phyloP scores from a whole-genome alignment of 352 stramenopile species.

The Phytophthora cryptogea region DNA sequence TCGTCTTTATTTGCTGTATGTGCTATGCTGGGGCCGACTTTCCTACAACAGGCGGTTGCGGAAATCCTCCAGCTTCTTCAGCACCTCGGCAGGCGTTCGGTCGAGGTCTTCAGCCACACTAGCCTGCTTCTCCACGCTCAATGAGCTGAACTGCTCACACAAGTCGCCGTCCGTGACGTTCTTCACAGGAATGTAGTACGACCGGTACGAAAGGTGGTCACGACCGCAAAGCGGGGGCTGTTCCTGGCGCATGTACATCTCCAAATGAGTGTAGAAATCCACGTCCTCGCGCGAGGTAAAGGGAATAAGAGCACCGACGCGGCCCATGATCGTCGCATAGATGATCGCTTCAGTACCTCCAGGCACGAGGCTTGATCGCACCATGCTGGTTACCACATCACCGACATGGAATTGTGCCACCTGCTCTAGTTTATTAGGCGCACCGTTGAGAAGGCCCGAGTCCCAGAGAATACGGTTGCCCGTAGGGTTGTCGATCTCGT shows the following conservation, averaged over 20 bases:
- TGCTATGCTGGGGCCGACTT: background rate
- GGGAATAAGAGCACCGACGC: slow-evolving; percentile 96
- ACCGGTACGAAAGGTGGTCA: slow-evolving; percentile 97
- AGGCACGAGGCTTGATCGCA: slow-evolving; percentile 94
- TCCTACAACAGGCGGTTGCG: slow-evolving; percentile 95
- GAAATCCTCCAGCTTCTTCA: slow-evolving; percentile 99
- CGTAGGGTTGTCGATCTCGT: slow-evolving; percentile 95
- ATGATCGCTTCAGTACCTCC: slow-evolving; percentile 97
- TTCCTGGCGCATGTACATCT: slow-evolving; percentile 95
- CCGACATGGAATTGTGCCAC: slow-evolving; percentile 97
- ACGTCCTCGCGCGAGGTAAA: slow-evolving; percentile 97
- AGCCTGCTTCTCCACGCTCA: slow-evolving; percentile 95
- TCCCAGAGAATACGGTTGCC: slow-evolving; percentile 98
- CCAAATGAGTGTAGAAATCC: slow-evolving; percentile 98
- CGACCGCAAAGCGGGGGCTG: slow-evolving; percentile 93
- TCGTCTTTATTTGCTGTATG: slow-evolving; percentile 15
- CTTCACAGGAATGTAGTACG: slow-evolving; percentile 98
- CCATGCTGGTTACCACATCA: slow-evolving; percentile 98
- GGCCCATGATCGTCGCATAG: slow-evolving; percentile 97
- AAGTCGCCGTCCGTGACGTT: slow-evolving; percentile 98
- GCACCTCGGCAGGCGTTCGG: slow-evolving; percentile 94
- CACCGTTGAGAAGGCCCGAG: slow-evolving; percentile 88
- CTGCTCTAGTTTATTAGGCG: slow-evolving; percentile 97
- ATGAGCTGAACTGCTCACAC: slow-evolving; percentile 95
- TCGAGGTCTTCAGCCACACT: slow-evolving; percentile 97